Evolutionary conservation across 2,329 filamentous ascomycete species (phyloP).

Genomic region (Trichoderma sp.): DNA sequence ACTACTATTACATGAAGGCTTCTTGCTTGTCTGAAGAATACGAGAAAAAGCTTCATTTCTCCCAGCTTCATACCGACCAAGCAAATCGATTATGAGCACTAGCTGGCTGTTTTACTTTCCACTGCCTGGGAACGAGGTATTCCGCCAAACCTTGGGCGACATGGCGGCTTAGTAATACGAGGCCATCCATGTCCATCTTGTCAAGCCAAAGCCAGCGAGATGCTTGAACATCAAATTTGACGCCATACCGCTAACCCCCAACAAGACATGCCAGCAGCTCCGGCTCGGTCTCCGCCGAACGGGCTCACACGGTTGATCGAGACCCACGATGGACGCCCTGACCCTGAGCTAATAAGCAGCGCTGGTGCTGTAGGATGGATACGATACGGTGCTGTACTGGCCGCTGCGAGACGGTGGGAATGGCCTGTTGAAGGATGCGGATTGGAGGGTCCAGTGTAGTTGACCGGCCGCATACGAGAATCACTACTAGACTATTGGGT

Average conservation of each 20-base stretch:
- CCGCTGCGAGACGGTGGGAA: background rate
- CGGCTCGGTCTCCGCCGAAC: background rate
- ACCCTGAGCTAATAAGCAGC: background rate
- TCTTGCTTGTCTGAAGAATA: background rate
- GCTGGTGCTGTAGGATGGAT: background rate
- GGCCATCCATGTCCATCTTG: background rate
- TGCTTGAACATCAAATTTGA: slow-evolving; percentile 5
- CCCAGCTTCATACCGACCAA: background rate
- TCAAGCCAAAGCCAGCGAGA: background rate
- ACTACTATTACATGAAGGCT: too few relatives aligned
- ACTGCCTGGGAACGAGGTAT: background rate
- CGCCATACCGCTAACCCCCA: background rate
- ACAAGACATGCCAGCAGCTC: background rate
- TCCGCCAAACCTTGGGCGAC: background rate
- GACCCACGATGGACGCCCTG: background rate
- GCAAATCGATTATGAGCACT: background rate
- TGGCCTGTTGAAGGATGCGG: background rate
- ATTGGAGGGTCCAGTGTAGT: background rate
- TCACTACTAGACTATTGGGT: background rate
- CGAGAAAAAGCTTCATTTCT: background rate
- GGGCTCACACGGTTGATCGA: background rate
- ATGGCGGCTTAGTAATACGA: background rate
- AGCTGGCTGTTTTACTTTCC: background rate
- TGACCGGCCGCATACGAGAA: slow-evolving; percentile 8
- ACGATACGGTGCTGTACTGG: background rate